Percentiles rank a stretch among this genome's conserved stretches.
Conservation (phyloP, 2,329 filamentous ascomycete species). For the Dothidotthia symphoricarpi region DNA sequence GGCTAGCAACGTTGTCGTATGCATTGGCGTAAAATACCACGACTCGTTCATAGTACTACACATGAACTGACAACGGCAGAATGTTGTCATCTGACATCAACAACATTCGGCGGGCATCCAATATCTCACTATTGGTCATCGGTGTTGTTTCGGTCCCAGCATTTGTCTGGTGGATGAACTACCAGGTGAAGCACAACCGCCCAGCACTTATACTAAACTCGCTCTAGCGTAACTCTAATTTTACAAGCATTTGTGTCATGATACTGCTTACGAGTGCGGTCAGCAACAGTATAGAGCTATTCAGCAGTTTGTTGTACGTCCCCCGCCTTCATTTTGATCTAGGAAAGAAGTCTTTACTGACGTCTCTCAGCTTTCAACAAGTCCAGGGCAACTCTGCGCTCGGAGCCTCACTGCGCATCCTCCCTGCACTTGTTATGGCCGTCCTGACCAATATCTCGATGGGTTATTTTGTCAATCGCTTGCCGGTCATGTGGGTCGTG, state of each 20-base stretch:
- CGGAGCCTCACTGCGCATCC: conserved; percentile 43
- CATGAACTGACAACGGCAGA: conserved; percentile 15
- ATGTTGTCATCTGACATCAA: conserved; percentile 26
- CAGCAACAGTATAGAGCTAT: too few relatives aligned
- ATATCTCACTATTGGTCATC: conserved; percentile 22
- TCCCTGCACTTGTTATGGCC: conserved; percentile 43
- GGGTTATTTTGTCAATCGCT: conserved; percentile 47
- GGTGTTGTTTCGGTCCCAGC: conserved; percentile 24
- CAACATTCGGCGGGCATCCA: conserved; percentile 21
- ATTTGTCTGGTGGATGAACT: conserved; percentile 36
- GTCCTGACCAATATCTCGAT: conserved; percentile 46
- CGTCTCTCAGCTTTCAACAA: conserved; percentile 43
- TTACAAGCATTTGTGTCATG: conserved; percentile 55
- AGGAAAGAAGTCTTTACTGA: too few relatives aligned
- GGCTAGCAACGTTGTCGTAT: conserved; percentile 23
- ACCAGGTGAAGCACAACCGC: conserved; percentile 16
- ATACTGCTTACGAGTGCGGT: conserved; percentile 38
- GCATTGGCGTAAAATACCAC: conserved; percentile 30
- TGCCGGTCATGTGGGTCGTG: conserved; percentile 47
- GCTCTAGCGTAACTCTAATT: conserved; percentile 57
- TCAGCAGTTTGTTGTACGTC: too few relatives aligned
- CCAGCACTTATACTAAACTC: conserved; percentile 30
- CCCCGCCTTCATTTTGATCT: too few relatives aligned
- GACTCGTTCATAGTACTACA: too few relatives aligned
- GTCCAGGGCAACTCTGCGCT: conserved; percentile 36